Evolutionary conservation across 768 basidiomycete species (phyloP), one percentile per base, ranked within the genome.

Genomic region (Kwoniella shandongensis): DNA sequence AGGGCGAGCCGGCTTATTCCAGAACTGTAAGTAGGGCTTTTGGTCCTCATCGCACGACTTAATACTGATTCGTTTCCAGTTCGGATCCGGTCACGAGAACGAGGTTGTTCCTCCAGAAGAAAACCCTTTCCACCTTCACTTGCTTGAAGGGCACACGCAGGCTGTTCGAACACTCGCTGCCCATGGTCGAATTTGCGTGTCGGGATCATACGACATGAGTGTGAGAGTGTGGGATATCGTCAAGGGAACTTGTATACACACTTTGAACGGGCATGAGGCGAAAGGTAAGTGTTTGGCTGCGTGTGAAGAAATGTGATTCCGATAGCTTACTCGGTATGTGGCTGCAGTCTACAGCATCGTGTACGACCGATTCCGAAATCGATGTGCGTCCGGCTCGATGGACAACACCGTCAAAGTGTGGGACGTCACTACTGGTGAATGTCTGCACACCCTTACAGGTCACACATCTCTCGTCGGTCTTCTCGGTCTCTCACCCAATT

Each of bases 311-410:
- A 30, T 17, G 27, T n/a, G 32, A 39, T 27, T 38, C 67, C 57
- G 47, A 58, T 32, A 18, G 26, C 25, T 51, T 7, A 25, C 17
- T 50, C n/a, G n/a, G n/a, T 5, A 8, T n/a, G 38, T 22, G 36
- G 3, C n/a, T 27, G 52, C 76, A 92, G 94, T 98, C 4, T 98
- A 98, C 80, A 91, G 89, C 74, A 90, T 98, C 49, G 91, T 93
- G 11, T 83, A 93, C 38, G 94, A 98, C 73, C 82, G 86, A 38
- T 79, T 81, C 44, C 88, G 92, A 18, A 85, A 90, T 51, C 89
- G 92, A 73, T 91, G 91, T 25, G 92, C 90, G 64, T 98, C 96
- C 1, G 94, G 94, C 7, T 97, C 93, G 3, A 94, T 97, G 93
- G 94, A 98, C 76, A 89, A 91, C 44, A 93, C 91, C 1, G 93